These are phyloP conservation scores for Colletotrichum horii DNA, from an alignment of 2,329 filamentous ascomycete species.

Conservation along the genomic window DNA sequence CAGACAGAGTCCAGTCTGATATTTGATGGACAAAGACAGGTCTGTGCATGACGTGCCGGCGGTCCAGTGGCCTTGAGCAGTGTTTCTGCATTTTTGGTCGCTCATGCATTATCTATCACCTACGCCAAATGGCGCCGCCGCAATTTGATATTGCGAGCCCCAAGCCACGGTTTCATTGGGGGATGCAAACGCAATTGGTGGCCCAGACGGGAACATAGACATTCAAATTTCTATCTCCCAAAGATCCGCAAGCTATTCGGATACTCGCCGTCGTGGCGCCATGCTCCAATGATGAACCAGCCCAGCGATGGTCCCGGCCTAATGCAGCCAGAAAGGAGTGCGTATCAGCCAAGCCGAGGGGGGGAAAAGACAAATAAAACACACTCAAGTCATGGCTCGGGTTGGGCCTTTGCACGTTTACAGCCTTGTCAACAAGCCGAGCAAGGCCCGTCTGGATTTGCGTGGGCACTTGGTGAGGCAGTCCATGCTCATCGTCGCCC, in stretches of 20 bases:
- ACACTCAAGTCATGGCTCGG: background rate
- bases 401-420: background rate
- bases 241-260: background rate
- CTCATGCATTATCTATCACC: background rate
- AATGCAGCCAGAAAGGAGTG: background rate
- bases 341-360: background rate
- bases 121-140: background rate
- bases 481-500: background rate
- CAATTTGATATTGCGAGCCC: background rate
- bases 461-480: background rate
- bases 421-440: background rate
- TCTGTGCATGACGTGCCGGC: slow-evolving; percentile 11
- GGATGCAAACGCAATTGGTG: background rate
- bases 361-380: background rate
- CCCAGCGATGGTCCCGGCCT: background rate
- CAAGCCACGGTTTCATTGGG: slow-evolving; percentile 11
- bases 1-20: background rate
- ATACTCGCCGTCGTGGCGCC: background rate
- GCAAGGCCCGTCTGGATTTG: background rate
- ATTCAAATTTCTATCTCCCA: background rate
- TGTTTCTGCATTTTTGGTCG: background rate
- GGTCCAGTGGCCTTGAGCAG: background rate
- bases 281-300: background rate
- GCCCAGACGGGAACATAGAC: slow-evolving; percentile 3
- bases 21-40: slow-evolving; percentile 2